These are phyloP conservation scores for Pelargonium fulgidum DNA, from an alignment of 441 rosid genomes.

Conservation along the genomic window DNA sequence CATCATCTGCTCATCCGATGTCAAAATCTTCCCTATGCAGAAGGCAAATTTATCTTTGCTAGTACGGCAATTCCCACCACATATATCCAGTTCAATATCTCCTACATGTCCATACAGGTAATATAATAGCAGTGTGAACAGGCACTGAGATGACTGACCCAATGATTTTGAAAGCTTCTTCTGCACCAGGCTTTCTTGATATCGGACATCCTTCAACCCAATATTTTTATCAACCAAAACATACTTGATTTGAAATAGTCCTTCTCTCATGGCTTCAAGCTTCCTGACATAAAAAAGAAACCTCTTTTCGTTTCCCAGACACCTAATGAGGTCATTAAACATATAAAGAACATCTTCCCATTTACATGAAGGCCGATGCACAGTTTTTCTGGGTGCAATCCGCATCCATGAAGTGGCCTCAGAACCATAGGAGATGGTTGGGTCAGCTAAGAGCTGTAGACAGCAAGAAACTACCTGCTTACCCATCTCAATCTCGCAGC, in stretches of 20 bases:
- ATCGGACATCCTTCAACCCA: slow-evolving; percentile 57
- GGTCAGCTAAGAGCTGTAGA: slow-evolving; percentile 47
- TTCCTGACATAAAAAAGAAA: slow-evolving; percentile 43
- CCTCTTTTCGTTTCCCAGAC: slow-evolving; percentile 37
- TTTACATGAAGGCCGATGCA: slow-evolving; percentile 27
- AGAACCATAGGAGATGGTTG: slow-evolving; percentile 25
- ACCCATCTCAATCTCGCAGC: slow-evolving; percentile 40
- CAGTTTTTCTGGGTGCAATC: slow-evolving; percentile 39
- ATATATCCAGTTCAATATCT: slow-evolving; percentile 58
- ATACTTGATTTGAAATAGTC: slow-evolving; percentile 56
- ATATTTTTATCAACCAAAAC: slow-evolving; percentile 49
- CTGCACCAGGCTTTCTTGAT: slow-evolving; percentile 56
- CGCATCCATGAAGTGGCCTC: slow-evolving; percentile 69
- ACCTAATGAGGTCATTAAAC: slow-evolving; percentile 58
- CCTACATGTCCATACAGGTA: slow-evolving; percentile 60
- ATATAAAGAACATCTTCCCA: slow-evolving; percentile 84
- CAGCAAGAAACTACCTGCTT: slow-evolving; percentile 61
- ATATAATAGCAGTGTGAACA: slow-evolving; percentile 64
- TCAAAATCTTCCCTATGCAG: slow-evolving; percentile 62
- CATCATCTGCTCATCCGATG: slow-evolving; percentile 46
- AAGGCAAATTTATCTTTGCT: slow-evolving; percentile 28
- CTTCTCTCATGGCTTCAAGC: slow-evolving; percentile 80
- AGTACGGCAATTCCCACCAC: slow-evolving; percentile 43
- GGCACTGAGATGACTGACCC: slow-evolving; percentile 65
- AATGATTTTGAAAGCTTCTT: slow-evolving; percentile 59